phyloP scores from a whole-genome alignment of 108 stramenopile genomes.

The Nitzschia palea region DNA sequence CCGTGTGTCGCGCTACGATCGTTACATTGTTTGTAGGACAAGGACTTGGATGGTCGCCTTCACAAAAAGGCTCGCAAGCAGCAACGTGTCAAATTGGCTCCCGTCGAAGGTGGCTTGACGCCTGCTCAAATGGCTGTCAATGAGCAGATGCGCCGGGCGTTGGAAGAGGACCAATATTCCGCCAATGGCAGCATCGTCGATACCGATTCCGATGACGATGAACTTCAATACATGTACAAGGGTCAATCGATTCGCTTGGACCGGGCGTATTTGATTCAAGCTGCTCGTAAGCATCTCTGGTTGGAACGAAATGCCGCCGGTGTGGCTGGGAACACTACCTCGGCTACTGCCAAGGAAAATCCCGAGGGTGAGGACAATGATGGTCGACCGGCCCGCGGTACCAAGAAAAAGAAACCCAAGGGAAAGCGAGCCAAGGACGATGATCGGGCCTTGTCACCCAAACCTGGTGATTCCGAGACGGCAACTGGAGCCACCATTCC shows the following conservation, averaged over 20 bases:
- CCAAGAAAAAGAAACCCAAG: constrained; percentile 81
- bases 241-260: constrained; percentile 54
- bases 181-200: constrained; percentile 75
- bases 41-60: constrained; percentile 27
- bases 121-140: constrained; percentile 75
- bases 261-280: constrained; percentile 40
- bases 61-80: constrained; percentile 41
- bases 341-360: constrained; percentile 1
- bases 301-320: constrained; percentile 19
- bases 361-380: constrained; percentile 33
- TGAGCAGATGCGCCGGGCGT: constrained; percentile 81
- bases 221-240: constrained; percentile 44
- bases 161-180: constrained; percentile 87
- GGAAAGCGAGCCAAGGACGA: constrained; percentile 35
- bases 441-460: not conserved
- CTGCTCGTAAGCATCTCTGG: constrained; percentile 44
- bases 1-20: not conserved
- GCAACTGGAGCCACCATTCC: not conserved
- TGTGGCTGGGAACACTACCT: not conserved
- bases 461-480: not conserved
- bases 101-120: constrained; percentile 20
- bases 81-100: constrained; percentile 11
- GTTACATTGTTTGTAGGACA: constrained; percentile 21
- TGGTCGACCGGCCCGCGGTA: constrained; percentile 58
- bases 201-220: constrained; percentile 57